Base-by-base conservation (phyloP, 192 early-diverging fungal genomes). In the Pilaira anomala region DNA sequence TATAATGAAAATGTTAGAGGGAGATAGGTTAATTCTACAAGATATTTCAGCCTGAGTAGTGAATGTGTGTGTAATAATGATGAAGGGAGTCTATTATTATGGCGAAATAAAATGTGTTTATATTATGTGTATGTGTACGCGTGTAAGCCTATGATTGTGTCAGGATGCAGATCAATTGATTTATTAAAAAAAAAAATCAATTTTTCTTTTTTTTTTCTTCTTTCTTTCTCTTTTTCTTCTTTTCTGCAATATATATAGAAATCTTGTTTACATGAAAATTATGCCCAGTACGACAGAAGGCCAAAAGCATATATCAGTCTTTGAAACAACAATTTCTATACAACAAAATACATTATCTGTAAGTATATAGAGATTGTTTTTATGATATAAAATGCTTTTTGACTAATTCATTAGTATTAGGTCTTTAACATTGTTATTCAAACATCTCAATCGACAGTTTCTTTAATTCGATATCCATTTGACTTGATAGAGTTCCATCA, bases 401-500 rank as follows among this genome's bases (percentile, higher is more conserved):
- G 7, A 30, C 41, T 25, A 19, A 7, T 40, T 39, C 22, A 22
- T 48, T 18, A 40, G 12, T 55, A 9, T 6, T 49, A 75, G 73
- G 68, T 69, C 16, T 75, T 66, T 57, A 69, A 75, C 51, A 62
- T 75, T 8, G 50, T 75, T 29, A 55, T 75, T 36, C 67, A 69
- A 36, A 54, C 63, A 8, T 42, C 63, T 41, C 57, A 41, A 1
- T 49, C 65, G 4, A 70, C 67, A 22, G 36, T 70, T 7, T 69
- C 67, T 7, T 41, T 75, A 16, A 64, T 69, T 22, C 63, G 73
- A 19, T 75, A 75, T 36, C 68, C 44, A 29, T 63, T 58, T 33
- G 73, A 75, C 52, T 69, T 75, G 40, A 30, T 63, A 8, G 73
- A 75, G n/a, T 75, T 75, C 57, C 67, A 75, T 57, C 49, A 69